Percentiles rank a stretch among this genome's conserved stretches.
Evolutionary conservation across 1,139 yeast genomes (phyloP).

Genomic region (Yamadazyma blattariae): DNA sequence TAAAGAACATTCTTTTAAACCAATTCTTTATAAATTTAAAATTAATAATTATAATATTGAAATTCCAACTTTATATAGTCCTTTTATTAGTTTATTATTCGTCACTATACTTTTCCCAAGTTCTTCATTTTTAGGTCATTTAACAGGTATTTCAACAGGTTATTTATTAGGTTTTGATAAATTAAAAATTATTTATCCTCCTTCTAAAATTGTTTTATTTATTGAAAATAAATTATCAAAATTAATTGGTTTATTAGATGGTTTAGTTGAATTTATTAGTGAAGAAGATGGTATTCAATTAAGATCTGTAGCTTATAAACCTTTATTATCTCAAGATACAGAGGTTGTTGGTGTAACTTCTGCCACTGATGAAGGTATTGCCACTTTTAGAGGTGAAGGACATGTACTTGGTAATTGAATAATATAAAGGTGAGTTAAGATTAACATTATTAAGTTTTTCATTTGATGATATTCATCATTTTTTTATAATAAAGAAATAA

Average conservation of each 20-base stretch:
- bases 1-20: conserved; percentile 52
- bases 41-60: conserved; percentile 22
- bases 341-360: conserved; percentile 16
- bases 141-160: conserved; percentile 41
- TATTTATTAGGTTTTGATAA: conserved; percentile 55
- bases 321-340: conserved; percentile 26
- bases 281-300: conserved; percentile 53
- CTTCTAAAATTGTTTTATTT: conserved; percentile 60
- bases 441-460: too few species aligned
- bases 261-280: conserved; percentile 49
- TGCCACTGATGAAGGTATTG: conserved; percentile 4
- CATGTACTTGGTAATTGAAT: conserved; percentile 24
- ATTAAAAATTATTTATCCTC: conserved; percentile 58
- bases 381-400: conserved; percentile 30
- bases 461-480: too few species aligned
- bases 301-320: conserved; percentile 39
- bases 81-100: conserved; percentile 53
- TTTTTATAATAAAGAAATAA: too few species aligned
- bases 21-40: conserved; percentile 31
- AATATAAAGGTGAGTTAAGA: too few species aligned
- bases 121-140: conserved; percentile 75
- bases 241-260: conserved; percentile 53
- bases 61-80: conserved; percentile 63
- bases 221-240: conserved; percentile 57
- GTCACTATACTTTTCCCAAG: conserved; percentile 46